Conservation (phyloP, 345 rosid species). For the Bretschneidera sinensis region DNA sequence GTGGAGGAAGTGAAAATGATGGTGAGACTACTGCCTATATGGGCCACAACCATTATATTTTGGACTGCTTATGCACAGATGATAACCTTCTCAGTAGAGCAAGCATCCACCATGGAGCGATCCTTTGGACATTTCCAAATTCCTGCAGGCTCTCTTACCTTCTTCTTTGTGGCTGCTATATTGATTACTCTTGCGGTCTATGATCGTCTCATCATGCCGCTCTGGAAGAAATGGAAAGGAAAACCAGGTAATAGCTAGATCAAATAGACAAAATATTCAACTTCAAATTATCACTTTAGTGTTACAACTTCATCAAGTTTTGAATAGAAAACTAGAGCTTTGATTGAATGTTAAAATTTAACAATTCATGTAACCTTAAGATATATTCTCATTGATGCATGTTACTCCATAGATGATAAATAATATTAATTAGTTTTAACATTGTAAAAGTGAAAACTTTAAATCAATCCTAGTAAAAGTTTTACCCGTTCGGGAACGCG, state of each 20-base stretch:
- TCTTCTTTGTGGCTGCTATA: constrained; percentile 50
- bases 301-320: background rate
- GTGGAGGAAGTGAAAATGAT: constrained; percentile 70
- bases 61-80: constrained; percentile 65
- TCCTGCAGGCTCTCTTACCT: constrained; percentile 63
- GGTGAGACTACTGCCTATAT: constrained; percentile 48
- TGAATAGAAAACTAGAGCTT: too few species aligned
- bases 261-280: too few species aligned
- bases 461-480: too few species aligned
- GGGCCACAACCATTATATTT: constrained; percentile 66
- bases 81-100: constrained; percentile 66
- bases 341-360: too few species aligned
- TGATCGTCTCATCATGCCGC: constrained; percentile 52
- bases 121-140: constrained; percentile 46
- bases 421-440: too few species aligned
- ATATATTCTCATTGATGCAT: too few species aligned
- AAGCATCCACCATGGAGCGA: constrained; percentile 63
- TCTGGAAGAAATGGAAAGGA: constrained; percentile 62
- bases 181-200: constrained; percentile 43
- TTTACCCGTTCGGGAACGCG: too few species aligned
- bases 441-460: too few species aligned
- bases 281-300: background rate
- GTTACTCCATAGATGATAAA: too few species aligned
- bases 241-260: constrained; percentile 68
- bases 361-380: too few species aligned